A percentile compares a stretch with the other conserved stretches of the same genome.
phyloP scores from a whole-genome alignment of 2,329 filamentous ascomycete species.

The Fusarium hostae region DNA sequence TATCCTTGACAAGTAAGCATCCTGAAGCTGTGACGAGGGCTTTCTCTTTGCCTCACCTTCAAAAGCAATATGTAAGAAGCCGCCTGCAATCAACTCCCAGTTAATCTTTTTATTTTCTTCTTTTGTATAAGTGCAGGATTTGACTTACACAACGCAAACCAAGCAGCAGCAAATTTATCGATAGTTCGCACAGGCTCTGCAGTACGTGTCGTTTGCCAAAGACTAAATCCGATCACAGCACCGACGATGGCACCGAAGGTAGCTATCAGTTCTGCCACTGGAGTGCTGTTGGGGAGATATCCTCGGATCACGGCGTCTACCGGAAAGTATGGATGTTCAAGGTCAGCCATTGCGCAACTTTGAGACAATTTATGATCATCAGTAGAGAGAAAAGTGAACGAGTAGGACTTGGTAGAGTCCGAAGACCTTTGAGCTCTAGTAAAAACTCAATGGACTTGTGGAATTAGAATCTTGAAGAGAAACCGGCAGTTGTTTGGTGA shows the following conservation, averaged over 20 bases:
- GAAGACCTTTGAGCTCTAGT: neutral
- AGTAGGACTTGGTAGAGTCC: neutral
- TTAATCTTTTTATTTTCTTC: neutral
- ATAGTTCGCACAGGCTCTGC: constrained; percentile 37
- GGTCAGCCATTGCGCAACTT: constrained; percentile 1
- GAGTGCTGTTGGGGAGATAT: constrained; percentile 58
- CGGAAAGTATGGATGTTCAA: constrained; percentile 63
- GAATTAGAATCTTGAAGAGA: neutral
- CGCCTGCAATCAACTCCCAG: constrained; percentile 56
- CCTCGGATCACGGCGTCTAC: constrained; percentile 54
- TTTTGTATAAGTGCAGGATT: constrained; percentile 1
- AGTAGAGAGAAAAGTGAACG: neutral
- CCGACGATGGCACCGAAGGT: constrained; percentile 51
- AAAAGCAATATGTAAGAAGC: constrained; percentile 81
- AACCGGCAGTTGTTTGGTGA: neutral
- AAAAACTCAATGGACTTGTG: neutral
- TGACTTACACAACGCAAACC: constrained; percentile 65
- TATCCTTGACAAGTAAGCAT: constrained; percentile 64
- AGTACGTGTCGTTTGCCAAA: constrained; percentile 39
- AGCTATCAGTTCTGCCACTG: constrained; percentile 53
- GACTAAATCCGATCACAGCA: constrained; percentile 49
- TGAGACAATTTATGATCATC: neutral
- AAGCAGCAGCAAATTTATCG: constrained; percentile 59
- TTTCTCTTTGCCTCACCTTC: constrained; percentile 65
- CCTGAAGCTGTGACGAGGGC: neutral